phyloP scores from a whole-genome alignment of 352 stramenopile genomes.

The Albugo candida region DNA sequence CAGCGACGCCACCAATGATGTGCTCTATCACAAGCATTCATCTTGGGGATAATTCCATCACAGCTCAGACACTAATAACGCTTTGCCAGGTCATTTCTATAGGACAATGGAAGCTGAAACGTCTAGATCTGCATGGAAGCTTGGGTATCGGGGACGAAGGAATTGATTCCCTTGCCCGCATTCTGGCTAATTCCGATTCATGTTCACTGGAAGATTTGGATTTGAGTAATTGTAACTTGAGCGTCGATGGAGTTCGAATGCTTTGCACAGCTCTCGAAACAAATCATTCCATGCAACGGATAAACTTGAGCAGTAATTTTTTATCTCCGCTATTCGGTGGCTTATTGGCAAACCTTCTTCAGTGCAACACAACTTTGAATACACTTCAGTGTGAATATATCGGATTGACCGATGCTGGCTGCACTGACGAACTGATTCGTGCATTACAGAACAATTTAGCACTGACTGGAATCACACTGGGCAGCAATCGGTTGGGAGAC shows the following conservation, averaged over 20 bases:
- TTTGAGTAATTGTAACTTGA: constrained; percentile 41
- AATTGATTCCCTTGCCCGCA: constrained; percentile 36
- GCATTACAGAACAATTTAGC: constrained; percentile 28
- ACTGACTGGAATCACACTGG: constrained; percentile 31
- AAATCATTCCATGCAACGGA: constrained; percentile 28
- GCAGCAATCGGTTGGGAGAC: constrained; percentile 49
- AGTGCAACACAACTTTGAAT: constrained; percentile 26
- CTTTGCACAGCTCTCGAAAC: constrained; percentile 29
- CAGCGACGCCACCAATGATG: too few species aligned
- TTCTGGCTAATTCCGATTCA: constrained; percentile 15
- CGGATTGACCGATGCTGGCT: constrained; percentile 27
- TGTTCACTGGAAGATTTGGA: constrained; percentile 34
- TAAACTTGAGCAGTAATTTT: constrained; percentile 48
- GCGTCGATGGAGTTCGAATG: constrained; percentile 33
- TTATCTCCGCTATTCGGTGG: constrained; percentile 41
- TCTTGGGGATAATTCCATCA: not conserved
- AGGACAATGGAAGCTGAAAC: constrained; percentile 9
- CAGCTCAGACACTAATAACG: not conserved
- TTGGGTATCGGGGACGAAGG: constrained; percentile 36
- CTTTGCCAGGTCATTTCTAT: not conserved
- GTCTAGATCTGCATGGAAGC: constrained; percentile 47
- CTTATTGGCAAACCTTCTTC: constrained; percentile 39
- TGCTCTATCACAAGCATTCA: too few species aligned
- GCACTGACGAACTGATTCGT: constrained; percentile 20
- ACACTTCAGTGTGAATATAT: constrained; percentile 41